Evolutionary conservation across 2,329 filamentous ascomycete species (phyloP), one percentile per base, ranked within the genome.

Genomic region (Aaosphaeria pasadenensis): DNA sequence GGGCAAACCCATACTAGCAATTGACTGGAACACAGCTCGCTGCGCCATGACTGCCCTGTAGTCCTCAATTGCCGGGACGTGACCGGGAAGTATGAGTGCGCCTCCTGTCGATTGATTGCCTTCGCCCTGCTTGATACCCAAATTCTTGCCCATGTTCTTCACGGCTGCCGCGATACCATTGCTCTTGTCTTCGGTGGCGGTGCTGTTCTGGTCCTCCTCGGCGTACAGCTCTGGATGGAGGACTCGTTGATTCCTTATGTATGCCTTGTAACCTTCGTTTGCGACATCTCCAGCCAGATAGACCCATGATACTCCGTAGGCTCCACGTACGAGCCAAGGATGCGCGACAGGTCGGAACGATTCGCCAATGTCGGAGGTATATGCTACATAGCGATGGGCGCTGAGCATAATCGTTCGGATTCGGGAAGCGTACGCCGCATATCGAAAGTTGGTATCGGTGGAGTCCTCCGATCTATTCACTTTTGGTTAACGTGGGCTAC

Each of bases 321-420:
- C 94, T 42, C 83, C 77, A 50, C 86, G 83, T 7, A 99, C 87
- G 3, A 95, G 74, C 61, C 80, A 85, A 0, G 91, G 92, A 66
- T 96, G 91, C 4, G 92, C 91, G 36, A 99, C 81, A 0, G 94
- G 94, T 2, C 94, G 84, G 73, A 99, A 99, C 0, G 89, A 95
- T 72, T 99, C 94, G 67, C 94, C 94, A 55, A 99, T 92, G 63
- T 97, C 92, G 17, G 87, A 91, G 0, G 94, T 97, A 70, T 99
- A 99, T 48, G 94, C 94, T 43, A 99, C 91, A 65, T 99, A 99
- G 63, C 94, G 86, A 64, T 97, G 94, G 4, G 91, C 91, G 11
- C 88, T 90, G 58, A 91, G 77, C 63, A 99, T 84, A 57, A 97
- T 88, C 6, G 91, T 96, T 52, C 89, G 85, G 53, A 94, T 75